phyloP scores from a whole-genome alignment of 2,329 filamentous ascomycete genomes.

The Xylariaceae sp. region DNA sequence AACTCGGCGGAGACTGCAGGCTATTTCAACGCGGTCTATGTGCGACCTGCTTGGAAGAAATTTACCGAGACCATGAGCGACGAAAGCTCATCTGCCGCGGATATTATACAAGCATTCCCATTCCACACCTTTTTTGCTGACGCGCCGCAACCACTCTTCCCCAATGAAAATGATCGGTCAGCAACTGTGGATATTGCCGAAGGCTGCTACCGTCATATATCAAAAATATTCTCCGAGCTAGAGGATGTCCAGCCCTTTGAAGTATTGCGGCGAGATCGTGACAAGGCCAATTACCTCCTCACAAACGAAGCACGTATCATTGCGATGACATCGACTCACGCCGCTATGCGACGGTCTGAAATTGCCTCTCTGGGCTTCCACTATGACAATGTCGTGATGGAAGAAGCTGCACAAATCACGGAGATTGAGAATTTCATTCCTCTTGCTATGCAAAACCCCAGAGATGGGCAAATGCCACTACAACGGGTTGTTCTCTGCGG shows the following conservation, averaged over 20 bases:
- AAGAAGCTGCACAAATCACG: constrained; percentile 96
- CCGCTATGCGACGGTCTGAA: constrained; percentile 86
- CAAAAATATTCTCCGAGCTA: constrained; percentile 84
- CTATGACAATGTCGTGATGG: constrained; percentile 97
- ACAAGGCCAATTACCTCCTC: constrained; percentile 93
- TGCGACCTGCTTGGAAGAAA: constrained; percentile 81
- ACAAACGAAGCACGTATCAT: constrained; percentile 95
- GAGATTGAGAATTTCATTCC: constrained; percentile 97
- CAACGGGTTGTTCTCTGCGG: constrained; percentile 89
- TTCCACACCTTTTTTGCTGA: constrained; percentile 85
- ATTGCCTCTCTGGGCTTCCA: constrained; percentile 90
- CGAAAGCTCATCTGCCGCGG: constrained; percentile 49
- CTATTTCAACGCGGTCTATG: constrained; percentile 91
- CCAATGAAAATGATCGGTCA: constrained; percentile 57
- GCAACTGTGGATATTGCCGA: constrained; percentile 67
- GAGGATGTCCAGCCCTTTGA: constrained; percentile 94
- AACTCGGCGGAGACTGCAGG: constrained; percentile 94
- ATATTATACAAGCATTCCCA: constrained; percentile 71
- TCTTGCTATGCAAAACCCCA: constrained; percentile 79
- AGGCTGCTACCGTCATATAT: constrained; percentile 83
- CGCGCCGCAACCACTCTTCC: constrained; percentile 80
- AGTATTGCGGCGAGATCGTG: constrained; percentile 77
- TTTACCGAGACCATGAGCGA: constrained; percentile 64
- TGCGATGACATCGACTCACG: constrained; percentile 98
- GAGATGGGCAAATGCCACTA: constrained; percentile 65